These are phyloP conservation scores for Anastatica hierochuntica DNA, from an alignment of 345 rosid genomes.

Conservation along the genomic window DNA sequence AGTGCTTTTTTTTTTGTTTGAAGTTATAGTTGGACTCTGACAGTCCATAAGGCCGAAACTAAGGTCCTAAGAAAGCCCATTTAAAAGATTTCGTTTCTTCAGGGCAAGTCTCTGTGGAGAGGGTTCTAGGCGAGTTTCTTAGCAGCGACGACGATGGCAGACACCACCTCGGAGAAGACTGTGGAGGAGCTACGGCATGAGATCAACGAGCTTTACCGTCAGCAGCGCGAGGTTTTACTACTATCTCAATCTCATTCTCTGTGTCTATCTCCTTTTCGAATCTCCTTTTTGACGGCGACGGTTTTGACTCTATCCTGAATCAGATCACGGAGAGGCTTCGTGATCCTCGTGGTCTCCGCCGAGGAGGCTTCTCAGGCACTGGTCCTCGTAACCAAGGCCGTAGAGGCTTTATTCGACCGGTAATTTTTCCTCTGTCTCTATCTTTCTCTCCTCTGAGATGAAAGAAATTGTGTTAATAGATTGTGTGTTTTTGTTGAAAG, in stretches of 20 bases:
- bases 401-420: slow-evolving; percentile 59
- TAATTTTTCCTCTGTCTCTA: slow-evolving; percentile 12
- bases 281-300: too few species aligned
- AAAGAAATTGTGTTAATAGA: not conserved
- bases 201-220: slow-evolving; percentile 88
- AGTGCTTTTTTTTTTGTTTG: too few species aligned
- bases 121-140: slow-evolving; percentile 23
- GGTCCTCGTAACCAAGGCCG: slow-evolving; percentile 58
- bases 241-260: not conserved
- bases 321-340: slow-evolving; percentile 87
- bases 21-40: too few species aligned
- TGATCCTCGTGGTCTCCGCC: slow-evolving; percentile 91
- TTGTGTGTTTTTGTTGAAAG: slow-evolving; percentile 27
- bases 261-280: not conserved
- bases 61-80: too few species aligned
- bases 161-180: slow-evolving; percentile 50
- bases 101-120: too few species aligned
- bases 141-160: slow-evolving; percentile 30
- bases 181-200: slow-evolving; percentile 72
- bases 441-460: not conserved
- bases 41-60: too few species aligned
- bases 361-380: slow-evolving; percentile 49
- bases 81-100: too few species aligned
- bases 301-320: not conserved
- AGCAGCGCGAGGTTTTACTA: slow-evolving; percentile 64